A percentile compares a stretch with the other conserved stretches of the same genome.
Evolutionary conservation across 495 filamentous ascomycete species (phyloP).

Genomic region (Polyplosphaeria fusca): DNA sequence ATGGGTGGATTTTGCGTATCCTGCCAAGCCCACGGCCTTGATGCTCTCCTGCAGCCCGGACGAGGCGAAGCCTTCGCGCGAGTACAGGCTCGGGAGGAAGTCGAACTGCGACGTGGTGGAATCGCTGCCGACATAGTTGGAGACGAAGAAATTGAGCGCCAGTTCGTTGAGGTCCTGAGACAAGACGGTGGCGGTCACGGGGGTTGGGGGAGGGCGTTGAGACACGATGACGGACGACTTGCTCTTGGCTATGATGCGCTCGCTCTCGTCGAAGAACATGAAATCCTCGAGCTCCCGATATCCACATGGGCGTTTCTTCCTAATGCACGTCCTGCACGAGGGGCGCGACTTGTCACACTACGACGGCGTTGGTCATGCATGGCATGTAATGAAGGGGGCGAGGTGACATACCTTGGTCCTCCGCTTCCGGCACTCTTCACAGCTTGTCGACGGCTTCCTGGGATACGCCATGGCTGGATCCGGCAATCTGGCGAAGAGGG

Average conservation of each 20-base stretch:
- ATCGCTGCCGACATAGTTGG: conserved; percentile 14
- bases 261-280: conserved; percentile 29
- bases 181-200: not conserved
- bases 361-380: not conserved
- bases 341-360: conserved; percentile 25
- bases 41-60: conserved; percentile 7
- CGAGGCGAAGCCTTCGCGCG: not conserved
- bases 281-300: conserved; percentile 25
- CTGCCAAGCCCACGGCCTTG: conserved; percentile 23
- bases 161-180: conserved; percentile 15
- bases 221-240: not conserved
- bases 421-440: conserved; percentile 23
- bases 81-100: conserved; percentile 18
- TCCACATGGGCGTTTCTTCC: conserved; percentile 18
- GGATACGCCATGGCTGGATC: conserved; percentile 17
- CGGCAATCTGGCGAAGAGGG: too few relatives aligned
- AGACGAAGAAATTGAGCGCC: conserved; percentile 23
- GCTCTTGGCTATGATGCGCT: conserved; percentile 14
- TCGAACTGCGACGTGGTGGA: conserved; percentile 10
- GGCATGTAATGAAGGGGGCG: not conserved
- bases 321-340: conserved; percentile 22
- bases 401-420: conserved; percentile 18
- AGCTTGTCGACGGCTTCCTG: conserved; percentile 23
- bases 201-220: not conserved
- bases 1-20: conserved; percentile 1